Base-by-base conservation (phyloP, 139 green algal genomes). In the Chlorella sp. region DNA sequence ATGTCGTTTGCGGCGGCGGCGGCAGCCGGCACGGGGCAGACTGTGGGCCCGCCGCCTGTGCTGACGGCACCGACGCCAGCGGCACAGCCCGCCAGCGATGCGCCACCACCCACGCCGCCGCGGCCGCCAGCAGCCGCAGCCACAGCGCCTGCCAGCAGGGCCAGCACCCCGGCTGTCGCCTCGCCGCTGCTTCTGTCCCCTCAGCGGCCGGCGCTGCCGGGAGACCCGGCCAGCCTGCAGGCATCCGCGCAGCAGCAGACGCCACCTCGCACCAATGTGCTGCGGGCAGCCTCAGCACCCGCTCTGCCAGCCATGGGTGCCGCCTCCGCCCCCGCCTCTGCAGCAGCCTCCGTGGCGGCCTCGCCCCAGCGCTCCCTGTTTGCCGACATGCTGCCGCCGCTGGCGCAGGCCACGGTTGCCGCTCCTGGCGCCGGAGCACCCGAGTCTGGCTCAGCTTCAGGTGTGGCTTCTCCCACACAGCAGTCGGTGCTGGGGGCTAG, bases 341-440 rank as follows among this genome's bases (percentile, higher is more conserved):
- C 74, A 0, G 74, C 56, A 13, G 32, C 74, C 18, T 81, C 74
- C 0, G 74, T 81, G 5, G 26, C 74, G 32, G 74, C 74, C 34
- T 81, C 74, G 7, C 74, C 74, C 13, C 74, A 81, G 56, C 74
- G 74, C 56, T 81, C 74, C 4, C 74, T 81, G 44, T 81, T 81
- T 70, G 74, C 74, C 12, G 74, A 81, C 74, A 81, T 81, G 74
- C 32, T 81, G 55, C 51, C 23, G 17, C 74, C 47, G 2, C 30
- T 80, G 72, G 72, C 44, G 47, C 12, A 47, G 30, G 39, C 47
- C 23, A 5, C n/a, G 4, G 51, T 47, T 18, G 47, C 73, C 4
- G 74, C 56, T 1, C 16, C 38, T 21, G 74, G 55, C 0, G 74
- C 56, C 1, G 70, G 56, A 13, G 74, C 74, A 34, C 74, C 74